phyloP scores from a whole-genome alignment of 2,329 filamentous ascomycete genomes.

The Diaporthe citriasiana region DNA sequence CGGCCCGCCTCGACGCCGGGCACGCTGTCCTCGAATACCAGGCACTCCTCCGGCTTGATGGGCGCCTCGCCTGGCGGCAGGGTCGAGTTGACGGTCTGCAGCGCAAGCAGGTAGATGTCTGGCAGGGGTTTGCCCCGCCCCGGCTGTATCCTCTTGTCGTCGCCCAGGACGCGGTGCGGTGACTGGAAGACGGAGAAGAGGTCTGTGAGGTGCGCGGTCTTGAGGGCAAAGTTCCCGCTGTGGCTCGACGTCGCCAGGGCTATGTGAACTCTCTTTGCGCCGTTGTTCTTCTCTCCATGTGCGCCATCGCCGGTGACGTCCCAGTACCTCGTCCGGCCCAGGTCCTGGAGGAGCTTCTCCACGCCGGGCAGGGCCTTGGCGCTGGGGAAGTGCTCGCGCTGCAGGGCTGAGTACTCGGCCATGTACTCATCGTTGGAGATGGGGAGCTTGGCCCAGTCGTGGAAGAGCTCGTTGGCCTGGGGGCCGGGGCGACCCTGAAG shows the following conservation, averaged over 20 bases:
- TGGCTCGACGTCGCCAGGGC: constrained; percentile 89
- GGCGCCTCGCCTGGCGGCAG: constrained; percentile 72
- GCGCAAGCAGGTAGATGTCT: constrained; percentile 91
- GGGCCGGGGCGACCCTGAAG: constrained; percentile 74
- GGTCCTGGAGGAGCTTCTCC: constrained; percentile 72
- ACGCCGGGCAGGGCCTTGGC: constrained; percentile 87
- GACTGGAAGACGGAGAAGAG: constrained; percentile 76
- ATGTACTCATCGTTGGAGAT: constrained; percentile 79
- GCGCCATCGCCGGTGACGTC: constrained; percentile 51
- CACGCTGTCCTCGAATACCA: constrained; percentile 97
- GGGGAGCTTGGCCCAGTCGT: constrained; percentile 88
- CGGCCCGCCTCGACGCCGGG: constrained; percentile 92
- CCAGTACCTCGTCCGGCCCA: constrained; percentile 69
- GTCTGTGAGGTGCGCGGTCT: constrained; percentile 74
- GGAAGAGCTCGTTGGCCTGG: constrained; percentile 68
- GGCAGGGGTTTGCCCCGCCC: constrained; percentile 95
- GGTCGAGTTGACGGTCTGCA: constrained; percentile 85
- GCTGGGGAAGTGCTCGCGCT: constrained; percentile 79
- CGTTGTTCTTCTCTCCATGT: constrained; percentile 46
- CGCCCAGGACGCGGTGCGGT: constrained; percentile 84
- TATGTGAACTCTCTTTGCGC: constrained; percentile 73
- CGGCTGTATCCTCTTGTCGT: constrained; percentile 81
- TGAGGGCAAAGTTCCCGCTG: constrained; percentile 79
- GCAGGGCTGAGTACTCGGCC: constrained; percentile 71
- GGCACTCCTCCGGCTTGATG: constrained; percentile 86